phyloP scores from a whole-genome alignment of 345 rosid genomes.

The Zanthoxylum bungeanum region DNA sequence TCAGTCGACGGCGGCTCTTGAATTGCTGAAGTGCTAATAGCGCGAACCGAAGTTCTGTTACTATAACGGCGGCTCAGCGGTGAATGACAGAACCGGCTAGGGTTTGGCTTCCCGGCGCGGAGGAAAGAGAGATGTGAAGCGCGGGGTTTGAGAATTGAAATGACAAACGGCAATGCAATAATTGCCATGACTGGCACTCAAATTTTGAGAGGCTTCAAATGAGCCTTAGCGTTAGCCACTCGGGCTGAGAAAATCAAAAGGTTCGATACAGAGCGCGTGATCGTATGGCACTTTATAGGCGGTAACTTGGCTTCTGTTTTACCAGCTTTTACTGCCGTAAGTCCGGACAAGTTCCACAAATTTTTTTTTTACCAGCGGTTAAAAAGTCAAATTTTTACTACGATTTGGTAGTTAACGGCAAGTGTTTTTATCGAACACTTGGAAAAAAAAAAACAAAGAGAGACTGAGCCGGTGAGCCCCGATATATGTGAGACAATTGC shows the following conservation, averaged over 20 bases:
- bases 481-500: too few relatives aligned
- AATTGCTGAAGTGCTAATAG: conserved; percentile 36
- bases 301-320: too few relatives aligned
- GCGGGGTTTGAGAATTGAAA: conserved; percentile 57
- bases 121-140: conserved; percentile 32
- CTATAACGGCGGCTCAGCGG: conserved; percentile 27
- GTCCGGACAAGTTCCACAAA: too few relatives aligned
- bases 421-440: too few relatives aligned
- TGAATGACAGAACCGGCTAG: conserved; percentile 19
- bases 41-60: conserved; percentile 29
- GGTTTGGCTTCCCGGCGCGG: conserved; percentile 24
- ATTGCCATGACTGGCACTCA: conserved; percentile 36
- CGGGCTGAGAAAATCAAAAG: too few relatives aligned
- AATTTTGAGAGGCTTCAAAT: conserved; percentile 8
- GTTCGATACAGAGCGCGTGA: too few relatives aligned
- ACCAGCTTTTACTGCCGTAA: too few relatives aligned
- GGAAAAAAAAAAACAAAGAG: too few relatives aligned
- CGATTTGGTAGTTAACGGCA: too few relatives aligned
- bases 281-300: background rate
- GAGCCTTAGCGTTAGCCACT: background rate
- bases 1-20: conserved; percentile 40
- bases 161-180: conserved; percentile 58
- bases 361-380: too few relatives aligned
- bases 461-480: too few relatives aligned
- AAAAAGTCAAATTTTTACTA: too few relatives aligned